A percentile compares a stretch with the other conserved stretches of the same genome.
Conservation (phyloP, 116 monocot genomes). For the Papilionanthe hybrid region DNA sequence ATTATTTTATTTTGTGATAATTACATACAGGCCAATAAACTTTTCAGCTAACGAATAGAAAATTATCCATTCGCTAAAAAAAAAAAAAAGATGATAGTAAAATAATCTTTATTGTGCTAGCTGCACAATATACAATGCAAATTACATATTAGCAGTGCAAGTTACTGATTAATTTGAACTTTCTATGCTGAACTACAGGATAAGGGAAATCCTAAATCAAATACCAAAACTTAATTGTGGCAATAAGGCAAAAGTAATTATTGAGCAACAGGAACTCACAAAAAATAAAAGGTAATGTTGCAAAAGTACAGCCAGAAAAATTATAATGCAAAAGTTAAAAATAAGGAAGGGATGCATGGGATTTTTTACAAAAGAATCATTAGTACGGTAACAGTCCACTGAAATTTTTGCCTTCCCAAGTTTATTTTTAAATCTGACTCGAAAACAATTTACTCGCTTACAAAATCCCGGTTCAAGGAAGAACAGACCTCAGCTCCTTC, state of each 20-base stretch:
- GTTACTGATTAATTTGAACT: no score
- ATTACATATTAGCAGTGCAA: no score
- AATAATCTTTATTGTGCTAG: no score
- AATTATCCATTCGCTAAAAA: no score
- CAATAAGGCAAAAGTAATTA: background rate
- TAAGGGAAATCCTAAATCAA: no score
- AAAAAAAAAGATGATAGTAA: no score
- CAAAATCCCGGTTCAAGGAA: constrained; percentile 7
- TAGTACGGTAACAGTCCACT: background rate
- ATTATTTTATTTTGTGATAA: no score
- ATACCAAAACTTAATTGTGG: no score
- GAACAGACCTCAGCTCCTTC: constrained; percentile 17
- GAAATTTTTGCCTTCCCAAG: background rate
- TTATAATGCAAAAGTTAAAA: background rate
- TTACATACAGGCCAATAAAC: no score
- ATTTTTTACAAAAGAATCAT: background rate
- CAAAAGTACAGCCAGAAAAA: background rate
- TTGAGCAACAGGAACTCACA: background rate
- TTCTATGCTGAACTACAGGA: no score
- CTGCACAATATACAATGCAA: no score
- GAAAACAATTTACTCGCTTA: background rate
- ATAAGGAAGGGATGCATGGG: background rate
- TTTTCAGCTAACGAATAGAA: no score
- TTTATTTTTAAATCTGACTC: background rate
- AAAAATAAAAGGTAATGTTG: background rate